These are phyloP conservation scores for Cyclotella choctawhatcheeana DNA, from an alignment of 108 stramenopile species.

Conservation along the genomic window DNA sequence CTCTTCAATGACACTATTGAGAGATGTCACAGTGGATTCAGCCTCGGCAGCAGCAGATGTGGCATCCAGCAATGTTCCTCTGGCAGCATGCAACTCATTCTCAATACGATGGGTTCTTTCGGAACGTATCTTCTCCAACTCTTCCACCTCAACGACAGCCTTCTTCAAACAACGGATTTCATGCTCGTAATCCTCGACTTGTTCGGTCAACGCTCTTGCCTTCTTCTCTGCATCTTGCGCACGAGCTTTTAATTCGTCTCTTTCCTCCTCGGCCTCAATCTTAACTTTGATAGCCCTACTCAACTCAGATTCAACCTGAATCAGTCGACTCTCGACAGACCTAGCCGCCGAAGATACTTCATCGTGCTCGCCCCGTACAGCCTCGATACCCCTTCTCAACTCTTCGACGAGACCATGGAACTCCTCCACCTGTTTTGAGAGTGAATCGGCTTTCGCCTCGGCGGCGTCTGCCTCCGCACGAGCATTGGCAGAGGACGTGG, in stretches of 20 bases:
- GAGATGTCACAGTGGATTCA: conserved; percentile 57
- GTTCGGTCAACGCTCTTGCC: conserved; percentile 28
- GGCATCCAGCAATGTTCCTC: conserved; percentile 51
- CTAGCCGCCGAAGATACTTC: conserved; percentile 51
- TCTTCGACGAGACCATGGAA: conserved; percentile 62
- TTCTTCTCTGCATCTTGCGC: conserved; percentile 35
- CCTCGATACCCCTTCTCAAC: conserved; percentile 55
- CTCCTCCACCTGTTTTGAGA: conserved; percentile 54
- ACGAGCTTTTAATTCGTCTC: conserved; percentile 31
- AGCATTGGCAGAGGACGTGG: conserved; percentile 60
- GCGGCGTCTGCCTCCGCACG: conserved; percentile 79
- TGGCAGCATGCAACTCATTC: conserved; percentile 54
- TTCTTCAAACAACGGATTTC: conserved; percentile 44
- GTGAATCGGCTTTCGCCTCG: conserved; percentile 58
- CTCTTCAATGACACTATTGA: conserved; percentile 57
- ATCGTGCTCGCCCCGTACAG: conserved; percentile 61
- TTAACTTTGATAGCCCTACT: conserved; percentile 41
- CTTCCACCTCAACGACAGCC: conserved; percentile 53
- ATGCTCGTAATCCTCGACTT: conserved; percentile 44
- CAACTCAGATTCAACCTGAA: conserved; percentile 63
- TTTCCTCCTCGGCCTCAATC: conserved; percentile 44
- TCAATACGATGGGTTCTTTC: conserved; percentile 53
- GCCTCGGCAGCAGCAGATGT: conserved; percentile 61
- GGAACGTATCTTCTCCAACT: conserved; percentile 54
- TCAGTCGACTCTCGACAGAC: conserved; percentile 50